A percentile compares a stretch with the other conserved stretches of the same genome.
phyloP scores from a whole-genome alignment of 1,284 basidiomycete species.

The Malassezia psittaci region DNA sequence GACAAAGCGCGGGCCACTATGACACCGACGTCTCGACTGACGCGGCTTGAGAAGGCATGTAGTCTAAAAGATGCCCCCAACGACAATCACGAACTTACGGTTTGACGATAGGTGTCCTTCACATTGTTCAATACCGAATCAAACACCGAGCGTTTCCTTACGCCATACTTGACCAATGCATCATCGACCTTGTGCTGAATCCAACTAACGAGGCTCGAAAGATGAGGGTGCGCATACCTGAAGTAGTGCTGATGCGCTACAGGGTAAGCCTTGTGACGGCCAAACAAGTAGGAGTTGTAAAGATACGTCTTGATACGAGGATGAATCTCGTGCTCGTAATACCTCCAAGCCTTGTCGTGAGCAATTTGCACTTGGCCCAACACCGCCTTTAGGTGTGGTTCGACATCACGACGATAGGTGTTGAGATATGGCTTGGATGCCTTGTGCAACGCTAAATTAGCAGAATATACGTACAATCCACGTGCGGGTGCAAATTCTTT shows the following conservation, averaged over 20 bases:
- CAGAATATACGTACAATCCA: slow-evolving; percentile 24
- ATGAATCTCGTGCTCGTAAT: slow-evolving; percentile 38
- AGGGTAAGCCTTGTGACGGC: slow-evolving; percentile 16
- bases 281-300: slow-evolving; percentile 27
- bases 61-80: neutral
- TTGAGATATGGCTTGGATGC: neutral
- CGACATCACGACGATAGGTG: slow-evolving; percentile 31
- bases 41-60: too few species aligned
- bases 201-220: neutral
- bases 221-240: slow-evolving; percentile 16
- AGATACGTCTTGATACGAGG: slow-evolving; percentile 25
- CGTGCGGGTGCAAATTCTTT: slow-evolving; percentile 34
- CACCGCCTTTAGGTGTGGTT: slow-evolving; percentile 33
- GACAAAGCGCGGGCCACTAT: slow-evolving; percentile 2
- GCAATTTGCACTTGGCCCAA: slow-evolving; percentile 24
- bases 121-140: slow-evolving; percentile 8
- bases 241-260: slow-evolving; percentile 14
- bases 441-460: neutral
- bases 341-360: slow-evolving; percentile 22
- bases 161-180: slow-evolving; percentile 13
- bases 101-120: slow-evolving; percentile 11
- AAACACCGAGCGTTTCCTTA: neutral
- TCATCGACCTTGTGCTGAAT: slow-evolving; percentile 3
- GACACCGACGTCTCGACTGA: neutral
- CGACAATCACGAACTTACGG: slow-evolving; percentile 3